These are phyloP conservation scores for Jatropha curcas DNA, from an alignment of 345 rosid species.

Conservation along the genomic window DNA sequence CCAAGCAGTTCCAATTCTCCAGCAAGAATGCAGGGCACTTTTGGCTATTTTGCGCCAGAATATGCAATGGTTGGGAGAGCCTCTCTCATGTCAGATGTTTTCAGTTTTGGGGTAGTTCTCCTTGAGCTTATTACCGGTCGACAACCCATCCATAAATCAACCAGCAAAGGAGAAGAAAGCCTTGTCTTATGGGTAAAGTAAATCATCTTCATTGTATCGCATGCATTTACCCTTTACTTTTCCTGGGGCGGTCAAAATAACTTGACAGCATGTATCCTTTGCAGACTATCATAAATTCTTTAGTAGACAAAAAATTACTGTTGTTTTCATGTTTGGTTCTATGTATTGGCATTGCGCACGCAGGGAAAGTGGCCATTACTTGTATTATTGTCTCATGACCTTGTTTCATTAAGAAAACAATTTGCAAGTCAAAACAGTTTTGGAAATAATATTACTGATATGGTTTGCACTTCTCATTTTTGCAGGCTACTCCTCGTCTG, in stretches of 20 bases:
- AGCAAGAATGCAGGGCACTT: conserved; percentile 90
- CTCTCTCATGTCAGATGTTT: conserved; percentile 92
- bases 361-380: background rate
- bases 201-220: conserved; percentile 11
- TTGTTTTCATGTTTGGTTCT: too few relatives aligned
- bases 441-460: conserved; percentile 9
- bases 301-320: background rate
- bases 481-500: conserved; percentile 81
- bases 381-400: background rate
- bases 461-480: conserved; percentile 7
- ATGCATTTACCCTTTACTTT: background rate
- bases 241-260: background rate
- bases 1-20: conserved; percentile 92
- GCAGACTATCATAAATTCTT: background rate
- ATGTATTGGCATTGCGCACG: background rate
- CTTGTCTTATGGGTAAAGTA: conserved; percentile 84
- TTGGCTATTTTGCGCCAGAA: conserved; percentile 98
- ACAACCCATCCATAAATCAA: conserved; percentile 69
- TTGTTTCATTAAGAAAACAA: background rate
- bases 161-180: conserved; percentile 83
- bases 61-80: conserved; percentile 93
- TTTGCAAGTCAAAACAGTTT: background rate
- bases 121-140: conserved; percentile 93
- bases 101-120: conserved; percentile 95
- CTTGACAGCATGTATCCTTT: background rate